Conservation (phyloP, 441 rosid species). For the Gossypium gossypioides region DNA sequence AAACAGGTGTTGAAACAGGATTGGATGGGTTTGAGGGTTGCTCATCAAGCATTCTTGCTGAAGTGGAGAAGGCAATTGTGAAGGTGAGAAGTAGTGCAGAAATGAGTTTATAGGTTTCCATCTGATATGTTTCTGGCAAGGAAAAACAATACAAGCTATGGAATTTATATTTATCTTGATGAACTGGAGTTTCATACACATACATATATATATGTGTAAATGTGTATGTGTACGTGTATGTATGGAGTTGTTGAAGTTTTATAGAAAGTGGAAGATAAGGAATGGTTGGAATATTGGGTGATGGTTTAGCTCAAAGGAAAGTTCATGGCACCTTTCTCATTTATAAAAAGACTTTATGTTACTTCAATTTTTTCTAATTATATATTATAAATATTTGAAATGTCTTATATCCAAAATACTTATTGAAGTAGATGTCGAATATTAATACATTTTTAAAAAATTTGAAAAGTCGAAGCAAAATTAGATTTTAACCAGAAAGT, state of each 20-base stretch:
- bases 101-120: slow-evolving; percentile 10
- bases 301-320: slow-evolving; percentile 6
- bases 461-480: too few relatives aligned
- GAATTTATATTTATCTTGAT: too few relatives aligned
- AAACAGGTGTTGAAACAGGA: not conserved
- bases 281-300: not conserved
- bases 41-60: slow-evolving; percentile 13
- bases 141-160: not conserved
- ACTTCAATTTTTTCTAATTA: too few relatives aligned
- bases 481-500: too few relatives aligned
- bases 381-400: too few relatives aligned
- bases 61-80: slow-evolving; percentile 11
- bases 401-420: too few relatives aligned
- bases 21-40: not conserved
- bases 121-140: not conserved
- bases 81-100: not conserved
- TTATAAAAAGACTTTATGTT: too few relatives aligned
- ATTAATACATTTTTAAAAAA: too few relatives aligned
- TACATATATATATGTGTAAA: too few relatives aligned
- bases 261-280: not conserved
- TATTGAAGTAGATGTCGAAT: too few relatives aligned
- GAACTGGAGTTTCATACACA: too few relatives aligned
- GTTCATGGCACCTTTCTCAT: not conserved
- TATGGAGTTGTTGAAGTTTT: not conserved
- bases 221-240: not conserved